Evolutionary conservation across 148 eudicot species (phyloP), one percentile per base, ranked within the genome.

Genomic region (Cornus kousa): DNA sequence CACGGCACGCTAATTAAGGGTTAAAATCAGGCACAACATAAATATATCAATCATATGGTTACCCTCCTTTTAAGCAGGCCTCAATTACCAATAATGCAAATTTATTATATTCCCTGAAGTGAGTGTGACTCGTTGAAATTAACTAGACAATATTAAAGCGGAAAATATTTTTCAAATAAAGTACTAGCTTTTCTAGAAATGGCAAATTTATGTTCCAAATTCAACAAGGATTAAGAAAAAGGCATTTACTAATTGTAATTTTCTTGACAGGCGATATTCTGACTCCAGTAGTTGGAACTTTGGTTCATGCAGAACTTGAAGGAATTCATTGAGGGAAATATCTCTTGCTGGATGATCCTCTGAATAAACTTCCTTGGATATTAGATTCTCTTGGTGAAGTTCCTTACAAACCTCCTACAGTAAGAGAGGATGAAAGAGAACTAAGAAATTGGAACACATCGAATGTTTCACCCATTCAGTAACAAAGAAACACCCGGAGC

Each of bases 241-340:
- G 77, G 72, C 20, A 78, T 91, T 81, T 91, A 94, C 98, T 81
- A 85, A 71, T 68, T 79, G 82, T 81, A 94, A 74, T 83, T 74
- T 91, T 67, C 83, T 76, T 77, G 89, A 85, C 68, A 92, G 77
- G 50, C 78, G 80, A 79, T 87, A 89, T 78, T 91, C 91, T 48
- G 88, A 83, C 68, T 94, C 97, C 74, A 92, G 80, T 33, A 80
- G 67, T 80, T 88, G 84, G 71, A 90, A 87, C 53, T 80, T 78
- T 67, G 87, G 87, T 71, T 80, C 90, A 48, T 73, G 81, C 70
- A 94, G 83, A 81, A 80, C 82, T 83, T 91, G 89, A 80, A 88
- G 71, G 82, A 89, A 73, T 40, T 87, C 86, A 68, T 68, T 77
- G 59, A 92, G 78, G 79, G 64, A 82, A 59, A 14, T 60, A 73